phyloP scores from a whole-genome alignment of 176 grass and related monocot genomes.

The Musa schizocarpa region DNA sequence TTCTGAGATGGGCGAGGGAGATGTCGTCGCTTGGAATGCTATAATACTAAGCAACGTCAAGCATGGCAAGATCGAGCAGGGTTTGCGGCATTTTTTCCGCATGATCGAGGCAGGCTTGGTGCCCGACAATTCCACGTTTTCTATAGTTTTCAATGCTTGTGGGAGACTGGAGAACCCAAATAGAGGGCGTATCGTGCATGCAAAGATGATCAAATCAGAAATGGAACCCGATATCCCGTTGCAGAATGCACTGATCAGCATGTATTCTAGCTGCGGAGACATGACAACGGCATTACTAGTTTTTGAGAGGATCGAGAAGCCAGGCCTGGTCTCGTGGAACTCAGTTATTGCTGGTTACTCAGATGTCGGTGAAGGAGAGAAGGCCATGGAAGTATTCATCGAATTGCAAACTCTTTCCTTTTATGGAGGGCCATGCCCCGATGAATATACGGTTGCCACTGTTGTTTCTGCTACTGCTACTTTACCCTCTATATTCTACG shows the following conservation, averaged over 20 bases:
- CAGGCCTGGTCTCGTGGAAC: constrained; percentile 81
- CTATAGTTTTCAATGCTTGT: constrained; percentile 47
- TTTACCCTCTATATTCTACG: constrained; percentile 50
- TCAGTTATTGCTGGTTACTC: constrained; percentile 71
- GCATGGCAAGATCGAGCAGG: constrained; percentile 33
- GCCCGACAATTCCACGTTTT: constrained; percentile 44
- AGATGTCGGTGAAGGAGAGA: constrained; percentile 33
- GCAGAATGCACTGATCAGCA: constrained; percentile 64
- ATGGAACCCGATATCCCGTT: constrained; percentile 47
- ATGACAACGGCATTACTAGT: constrained; percentile 32
- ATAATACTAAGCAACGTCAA: constrained; percentile 59
- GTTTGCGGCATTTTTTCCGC: constrained; percentile 29
- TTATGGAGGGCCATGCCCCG: constrained; percentile 25
- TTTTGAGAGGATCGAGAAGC: constrained; percentile 47
- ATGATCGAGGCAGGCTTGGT: constrained; percentile 35
- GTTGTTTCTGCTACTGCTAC: constrained; percentile 46
- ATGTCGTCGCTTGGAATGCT: constrained; percentile 67
- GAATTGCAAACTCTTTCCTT: constrained; percentile 27
- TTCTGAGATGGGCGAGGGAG: constrained; percentile 40
- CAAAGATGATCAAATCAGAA: constrained; percentile 54
- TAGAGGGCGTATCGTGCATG: constrained; percentile 52
- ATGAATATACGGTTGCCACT: constrained; percentile 73
- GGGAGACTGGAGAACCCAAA: constrained; percentile 16
- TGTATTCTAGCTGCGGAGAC: constrained; percentile 64
- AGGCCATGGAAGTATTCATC: constrained; percentile 45